Evolutionary conservation across 768 basidiomycete species (phyloP).

Genomic region (Paxillus ammoniavirescens): DNA sequence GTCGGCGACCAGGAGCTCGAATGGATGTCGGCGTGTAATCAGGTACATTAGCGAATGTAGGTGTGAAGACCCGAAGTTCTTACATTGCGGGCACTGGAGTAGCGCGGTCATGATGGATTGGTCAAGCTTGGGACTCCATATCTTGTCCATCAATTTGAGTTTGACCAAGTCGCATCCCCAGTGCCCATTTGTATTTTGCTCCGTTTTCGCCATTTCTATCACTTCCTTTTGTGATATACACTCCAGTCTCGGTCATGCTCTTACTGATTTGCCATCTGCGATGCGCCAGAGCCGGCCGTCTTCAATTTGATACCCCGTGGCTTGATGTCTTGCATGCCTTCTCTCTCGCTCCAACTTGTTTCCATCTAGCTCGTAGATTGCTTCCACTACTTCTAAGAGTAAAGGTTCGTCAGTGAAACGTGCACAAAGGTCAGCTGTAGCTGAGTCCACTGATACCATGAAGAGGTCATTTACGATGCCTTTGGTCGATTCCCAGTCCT

Average conservation of each 20-base stretch:
- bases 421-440: not conserved
- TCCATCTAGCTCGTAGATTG: constrained; percentile 10
- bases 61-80: not conserved
- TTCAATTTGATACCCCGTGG: constrained; percentile 18
- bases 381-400: constrained; percentile 16
- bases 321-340: constrained; percentile 13
- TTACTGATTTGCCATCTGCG: constrained; percentile 6
- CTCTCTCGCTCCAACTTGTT: constrained; percentile 8
- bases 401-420: constrained; percentile 14
- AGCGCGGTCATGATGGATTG: constrained; percentile 10
- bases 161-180: constrained; percentile 3
- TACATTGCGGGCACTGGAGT: constrained; percentile 20
- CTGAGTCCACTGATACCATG: not conserved
- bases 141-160: not conserved
- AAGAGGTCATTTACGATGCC: constrained; percentile 24
- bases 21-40: constrained; percentile 35
- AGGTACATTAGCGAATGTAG: constrained; percentile 33
- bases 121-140: constrained; percentile 3
- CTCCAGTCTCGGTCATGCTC: constrained; percentile 1
- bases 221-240: constrained; percentile 10
- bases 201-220: not conserved
- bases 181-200: constrained; percentile 6
- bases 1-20: constrained; percentile 28
- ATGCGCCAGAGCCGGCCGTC: constrained; percentile 23
- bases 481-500: constrained; percentile 21